Conservation (phyloP, 345 rosid genomes). For the Laguncularia racemosa region DNA sequence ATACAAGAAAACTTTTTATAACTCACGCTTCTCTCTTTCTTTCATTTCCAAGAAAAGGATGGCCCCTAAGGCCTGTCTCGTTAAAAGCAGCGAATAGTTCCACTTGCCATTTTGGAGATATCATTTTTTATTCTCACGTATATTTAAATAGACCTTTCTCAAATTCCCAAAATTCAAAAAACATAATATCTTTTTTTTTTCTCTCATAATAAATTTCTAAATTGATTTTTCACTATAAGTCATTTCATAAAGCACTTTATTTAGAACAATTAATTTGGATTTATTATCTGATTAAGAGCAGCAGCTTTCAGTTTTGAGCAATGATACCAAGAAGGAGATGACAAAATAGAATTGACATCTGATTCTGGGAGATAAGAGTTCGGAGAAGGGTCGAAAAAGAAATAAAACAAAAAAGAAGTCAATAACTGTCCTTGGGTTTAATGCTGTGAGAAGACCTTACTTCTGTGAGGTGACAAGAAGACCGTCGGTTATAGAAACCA, state of each 20-base stretch:
- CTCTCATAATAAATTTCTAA: too few species aligned
- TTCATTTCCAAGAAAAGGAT: constrained; percentile 79
- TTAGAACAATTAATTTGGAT: too few species aligned
- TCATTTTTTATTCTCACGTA: too few species aligned
- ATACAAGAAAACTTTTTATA: background rate
- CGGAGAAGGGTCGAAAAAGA: background rate
- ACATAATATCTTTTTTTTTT: too few species aligned
- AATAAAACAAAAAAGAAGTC: constrained; percentile 18
- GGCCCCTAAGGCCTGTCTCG: constrained; percentile 37
- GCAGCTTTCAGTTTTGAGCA: too few species aligned
- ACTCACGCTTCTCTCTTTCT: constrained; percentile 26
- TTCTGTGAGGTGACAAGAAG: constrained; percentile 25
- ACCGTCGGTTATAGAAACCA: constrained; percentile 14
- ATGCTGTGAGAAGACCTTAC: constrained; percentile 16
- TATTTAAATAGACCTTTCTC: too few species aligned
- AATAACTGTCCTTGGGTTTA: constrained; percentile 3
- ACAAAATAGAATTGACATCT: background rate
- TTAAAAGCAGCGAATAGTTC: constrained; percentile 49
- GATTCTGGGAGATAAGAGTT: background rate
- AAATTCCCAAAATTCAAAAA: too few species aligned
- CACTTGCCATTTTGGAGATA: too few species aligned
- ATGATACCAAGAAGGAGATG: background rate
- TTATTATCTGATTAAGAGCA: too few species aligned
- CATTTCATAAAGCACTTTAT: too few species aligned
- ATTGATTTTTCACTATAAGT: too few species aligned